Evolutionary conservation across 345 rosid genomes (phyloP).

Genomic region (Noccaea bulbosa): DNA sequence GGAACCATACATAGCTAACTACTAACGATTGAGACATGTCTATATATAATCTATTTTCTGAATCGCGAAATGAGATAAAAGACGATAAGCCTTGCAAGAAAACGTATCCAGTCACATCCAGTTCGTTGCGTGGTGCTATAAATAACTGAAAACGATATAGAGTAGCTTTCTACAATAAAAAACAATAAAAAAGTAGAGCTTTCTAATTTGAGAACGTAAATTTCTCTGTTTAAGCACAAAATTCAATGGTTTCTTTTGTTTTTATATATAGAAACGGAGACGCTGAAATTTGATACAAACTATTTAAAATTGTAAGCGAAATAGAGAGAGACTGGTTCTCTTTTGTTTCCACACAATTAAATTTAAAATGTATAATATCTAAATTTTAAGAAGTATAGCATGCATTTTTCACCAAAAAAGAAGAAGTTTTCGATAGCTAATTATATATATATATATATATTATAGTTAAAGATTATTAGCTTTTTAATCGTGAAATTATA

Average conservation of each 20-base stretch:
- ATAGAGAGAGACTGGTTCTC: background rate
- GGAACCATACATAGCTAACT: slow-evolving; percentile 31
- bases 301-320: background rate
- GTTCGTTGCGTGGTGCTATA: slow-evolving; percentile 25
- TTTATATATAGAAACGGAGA: background rate
- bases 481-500: background rate
- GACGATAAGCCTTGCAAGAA: slow-evolving; percentile 31
- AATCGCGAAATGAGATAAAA: slow-evolving; percentile 22
- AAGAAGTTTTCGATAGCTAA: background rate
- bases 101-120: slow-evolving; percentile 34
- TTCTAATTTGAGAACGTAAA: slow-evolving; percentile 20
- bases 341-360: slow-evolving; percentile 12
- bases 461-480: too few species aligned
- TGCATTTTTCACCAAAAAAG: background rate
- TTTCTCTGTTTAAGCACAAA: slow-evolving; percentile 8
- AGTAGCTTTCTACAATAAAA: slow-evolving; percentile 15
- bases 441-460: too few species aligned
- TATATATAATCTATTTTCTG: slow-evolving; percentile 18
- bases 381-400: slow-evolving; percentile 4
- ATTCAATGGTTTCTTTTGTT: background rate
- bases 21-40: slow-evolving; percentile 17
- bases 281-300: slow-evolving; percentile 7
- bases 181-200: slow-evolving; percentile 7
- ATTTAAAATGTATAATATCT: background rate
- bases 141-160: slow-evolving; percentile 28